Evolutionary conservation across 768 basidiomycete species (phyloP), one percentile per base, ranked within the genome.

Genomic region (Termitomyces eurrhizus): DNA sequence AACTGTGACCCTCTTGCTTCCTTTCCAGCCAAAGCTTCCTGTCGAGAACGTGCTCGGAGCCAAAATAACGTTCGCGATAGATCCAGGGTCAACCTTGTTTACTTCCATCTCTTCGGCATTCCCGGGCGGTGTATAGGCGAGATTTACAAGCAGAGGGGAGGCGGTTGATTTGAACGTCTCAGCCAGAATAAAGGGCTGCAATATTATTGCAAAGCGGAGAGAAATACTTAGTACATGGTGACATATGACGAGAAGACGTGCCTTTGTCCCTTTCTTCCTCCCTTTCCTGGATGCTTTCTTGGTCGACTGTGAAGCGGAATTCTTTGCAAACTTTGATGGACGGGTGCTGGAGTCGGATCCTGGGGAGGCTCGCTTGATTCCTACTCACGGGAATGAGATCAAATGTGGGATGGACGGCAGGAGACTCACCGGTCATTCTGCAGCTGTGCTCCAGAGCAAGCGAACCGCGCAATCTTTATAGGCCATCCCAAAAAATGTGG

Each of bases 11-110:
- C 85, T 81, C 70, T 86, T 88, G 70, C 72, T 82, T 2, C 87
- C 91, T 70, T 92, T 93, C 92, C 92, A 93, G 18, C 92, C 92
- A 69, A 88, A 91, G 68, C 88, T 90, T 12, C 91, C 90, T 0
- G 90, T 91, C 14, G 76, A 67, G 72, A 93, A 92, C 42, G 81
- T 76, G 60, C 73, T 80, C 1, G 92, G 83, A 4, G 79, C 64
- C 7, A 92, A 77, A 0, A 81, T 80, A 24, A 86, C 69, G 45
- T 73, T 78, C 16, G 83, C 83, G 62, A 92, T 76, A 68, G 82
- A 78, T 11, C 88, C 90, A 32, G 83, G 77, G 71, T 91, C 90
- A 4, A 69, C 72, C 4, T 73, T 66, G 7, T 74, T 72, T 5
- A 67, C 68, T 35, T 71, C 75, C n/a, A 72, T 74, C 57, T 75